phyloP scores from a whole-genome alignment of 108 stramenopile species.

The Cyclotella kingstonii region DNA sequence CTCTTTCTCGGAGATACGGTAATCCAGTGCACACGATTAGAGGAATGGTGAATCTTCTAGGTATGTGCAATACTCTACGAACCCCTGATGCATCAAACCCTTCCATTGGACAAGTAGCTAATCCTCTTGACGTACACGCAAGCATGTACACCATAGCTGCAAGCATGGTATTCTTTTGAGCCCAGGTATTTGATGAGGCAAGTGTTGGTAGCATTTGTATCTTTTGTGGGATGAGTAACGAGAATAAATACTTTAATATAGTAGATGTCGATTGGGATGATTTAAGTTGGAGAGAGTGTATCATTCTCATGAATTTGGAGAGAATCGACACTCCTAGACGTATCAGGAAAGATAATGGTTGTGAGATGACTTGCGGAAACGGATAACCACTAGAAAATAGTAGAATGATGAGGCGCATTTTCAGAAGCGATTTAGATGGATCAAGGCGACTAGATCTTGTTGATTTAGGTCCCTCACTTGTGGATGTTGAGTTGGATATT shows the following conservation, averaged over 20 bases:
- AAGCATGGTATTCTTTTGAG: conserved; percentile 90
- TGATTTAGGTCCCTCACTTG: not conserved
- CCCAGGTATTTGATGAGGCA: conserved; percentile 78
- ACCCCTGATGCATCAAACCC: conserved; percentile 68
- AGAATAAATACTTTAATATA: conserved; percentile 14
- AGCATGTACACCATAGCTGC: conserved; percentile 87
- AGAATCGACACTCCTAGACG: conserved; percentile 53
- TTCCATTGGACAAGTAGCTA: conserved; percentile 92
- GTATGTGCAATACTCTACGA: conserved; percentile 59
- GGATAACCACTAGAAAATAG: conserved; percentile 80
- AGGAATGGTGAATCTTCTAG: conserved; percentile 64
- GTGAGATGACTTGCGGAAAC: conserved; percentile 55
- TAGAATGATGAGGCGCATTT: conserved; percentile 50
- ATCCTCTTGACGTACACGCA: conserved; percentile 72
- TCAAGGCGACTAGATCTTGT: conserved; percentile 18
- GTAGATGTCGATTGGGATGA: not conserved
- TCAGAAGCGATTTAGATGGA: conserved; percentile 22
- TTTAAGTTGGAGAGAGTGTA: conserved; percentile 13
- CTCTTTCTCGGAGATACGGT: conserved; percentile 27
- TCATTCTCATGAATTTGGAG: conserved; percentile 31
- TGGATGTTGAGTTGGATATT: not conserved
- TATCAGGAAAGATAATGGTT: conserved; percentile 61
- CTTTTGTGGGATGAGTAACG: conserved; percentile 18
- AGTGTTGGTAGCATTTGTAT: conserved; percentile 66
- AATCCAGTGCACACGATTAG: conserved; percentile 69